phyloP scores from a whole-genome alignment of 2,329 filamentous ascomycete species.

The Xylaria sp. region DNA sequence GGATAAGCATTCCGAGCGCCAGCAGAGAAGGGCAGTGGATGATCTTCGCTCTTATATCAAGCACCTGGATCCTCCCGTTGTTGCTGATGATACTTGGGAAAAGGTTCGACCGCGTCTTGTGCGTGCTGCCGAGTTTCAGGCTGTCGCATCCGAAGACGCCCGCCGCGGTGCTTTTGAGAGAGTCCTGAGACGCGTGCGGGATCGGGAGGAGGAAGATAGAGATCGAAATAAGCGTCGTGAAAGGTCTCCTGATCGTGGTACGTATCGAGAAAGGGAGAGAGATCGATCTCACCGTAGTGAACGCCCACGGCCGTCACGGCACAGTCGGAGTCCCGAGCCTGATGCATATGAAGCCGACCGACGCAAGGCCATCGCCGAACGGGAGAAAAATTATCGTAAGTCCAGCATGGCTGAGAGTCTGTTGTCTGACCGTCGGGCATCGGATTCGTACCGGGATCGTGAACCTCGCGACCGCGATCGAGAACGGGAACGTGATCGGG shows the following conservation, averaged over 20 bases:
- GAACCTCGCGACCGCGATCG: slow-evolving; percentile 45
- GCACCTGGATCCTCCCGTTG: slow-evolving; percentile 83
- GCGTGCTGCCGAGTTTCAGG: slow-evolving; percentile 81
- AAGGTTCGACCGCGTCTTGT: slow-evolving; percentile 79
- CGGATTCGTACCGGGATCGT: slow-evolving; percentile 51
- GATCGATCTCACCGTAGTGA: slow-evolving; percentile 64
- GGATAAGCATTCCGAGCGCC: slow-evolving; percentile 81
- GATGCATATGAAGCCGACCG: slow-evolving; percentile 96
- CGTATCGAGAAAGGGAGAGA: slow-evolving; percentile 60
- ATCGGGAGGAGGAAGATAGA: slow-evolving; percentile 86
- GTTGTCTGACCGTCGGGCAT: slow-evolving; percentile 54
- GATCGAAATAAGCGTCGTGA: slow-evolving; percentile 63
- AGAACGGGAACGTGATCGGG: slow-evolving; percentile 41
- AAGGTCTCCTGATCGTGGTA: slow-evolving; percentile 56
- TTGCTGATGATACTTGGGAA: slow-evolving; percentile 81
- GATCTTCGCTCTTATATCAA: slow-evolving; percentile 85
- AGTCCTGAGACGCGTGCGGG: slow-evolving; percentile 83
- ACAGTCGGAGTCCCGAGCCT: slow-evolving; percentile 85
- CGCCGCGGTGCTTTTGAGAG: slow-evolving; percentile 89
- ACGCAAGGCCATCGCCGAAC: slow-evolving; percentile 88
- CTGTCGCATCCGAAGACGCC: slow-evolving; percentile 79
- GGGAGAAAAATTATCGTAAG: slow-evolving; percentile 92
- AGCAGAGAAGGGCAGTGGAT: slow-evolving; percentile 83
- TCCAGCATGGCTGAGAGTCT: slow-evolving; percentile 68
- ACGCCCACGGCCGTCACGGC: slow-evolving; percentile 59